Evolutionary conservation across 2,329 filamentous ascomycete genomes (phyloP).

Genomic region (Verticillium dahliae): DNA sequence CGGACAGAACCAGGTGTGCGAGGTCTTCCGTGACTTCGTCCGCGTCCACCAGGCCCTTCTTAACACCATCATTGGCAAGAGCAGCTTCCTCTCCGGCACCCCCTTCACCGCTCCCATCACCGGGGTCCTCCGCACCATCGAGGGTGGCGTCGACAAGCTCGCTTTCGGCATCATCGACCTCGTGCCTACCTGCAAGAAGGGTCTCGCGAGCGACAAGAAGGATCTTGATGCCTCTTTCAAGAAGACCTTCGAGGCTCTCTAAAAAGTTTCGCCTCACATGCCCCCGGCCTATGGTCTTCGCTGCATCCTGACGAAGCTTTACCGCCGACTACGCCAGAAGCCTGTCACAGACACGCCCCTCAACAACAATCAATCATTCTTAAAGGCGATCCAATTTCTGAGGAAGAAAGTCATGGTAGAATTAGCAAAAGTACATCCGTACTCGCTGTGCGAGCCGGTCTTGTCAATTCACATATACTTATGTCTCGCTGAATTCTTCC

Average conservation of each 20-base stretch:
- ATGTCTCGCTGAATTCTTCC: not conserved
- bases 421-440: not conserved
- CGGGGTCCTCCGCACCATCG: slow-evolving; percentile 10
- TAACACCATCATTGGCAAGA: slow-evolving; percentile 11
- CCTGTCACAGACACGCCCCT: no score
- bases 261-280: not conserved
- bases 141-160: slow-evolving; percentile 11
- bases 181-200: slow-evolving; percentile 10
- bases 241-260: not conserved
- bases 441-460: not conserved
- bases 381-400: not conserved
- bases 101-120: slow-evolving; percentile 9
- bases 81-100: slow-evolving; percentile 7
- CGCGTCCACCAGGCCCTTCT: slow-evolving; percentile 13
- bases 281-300: no score
- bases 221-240: slow-evolving; percentile 1
- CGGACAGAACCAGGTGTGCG: slow-evolving; percentile 11
- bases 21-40: slow-evolving; percentile 9
- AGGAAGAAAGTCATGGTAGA: not conserved
- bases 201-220: slow-evolving; percentile 3
- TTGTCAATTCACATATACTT: not conserved
- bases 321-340: no score
- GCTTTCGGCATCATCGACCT: slow-evolving; percentile 11
- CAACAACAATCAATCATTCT: not conserved
- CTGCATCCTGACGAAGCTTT: no score